A percentile compares a stretch with the other conserved stretches of the same genome.
Conservation (phyloP, 352 stramenopile species). For the Phytopythium boreale region DNA sequence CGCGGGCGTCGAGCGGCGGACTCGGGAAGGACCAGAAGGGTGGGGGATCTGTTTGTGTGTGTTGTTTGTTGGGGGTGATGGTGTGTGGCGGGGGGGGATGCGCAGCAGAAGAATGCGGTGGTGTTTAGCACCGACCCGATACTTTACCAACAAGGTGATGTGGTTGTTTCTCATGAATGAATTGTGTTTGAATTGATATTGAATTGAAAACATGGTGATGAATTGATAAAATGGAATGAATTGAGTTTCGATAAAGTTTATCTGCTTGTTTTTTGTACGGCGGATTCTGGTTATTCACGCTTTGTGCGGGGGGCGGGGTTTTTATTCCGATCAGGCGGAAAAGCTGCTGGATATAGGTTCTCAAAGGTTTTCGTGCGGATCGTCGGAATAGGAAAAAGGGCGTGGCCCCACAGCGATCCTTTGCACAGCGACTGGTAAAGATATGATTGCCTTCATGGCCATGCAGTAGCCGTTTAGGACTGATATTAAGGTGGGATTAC, state of each 20-base stretch:
- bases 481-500: no score
- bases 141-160: background rate
- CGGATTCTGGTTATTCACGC: background rate
- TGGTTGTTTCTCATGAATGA: background rate
- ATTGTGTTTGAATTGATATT: constrained; percentile 1
- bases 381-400: constrained; percentile 1
- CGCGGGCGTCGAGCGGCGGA: background rate
- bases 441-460: background rate
- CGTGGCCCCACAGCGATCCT: no score
- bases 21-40: background rate
- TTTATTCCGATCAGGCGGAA: background rate
- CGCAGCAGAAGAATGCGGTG: constrained; percentile 8
- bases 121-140: background rate
- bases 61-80: background rate
- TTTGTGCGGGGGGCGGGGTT: background rate
- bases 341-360: background rate
- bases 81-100: background rate
- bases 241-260: background rate
- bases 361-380: background rate
- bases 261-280: background rate
- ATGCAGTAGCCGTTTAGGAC: no score
- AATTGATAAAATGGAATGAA: background rate
- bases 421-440: background rate
- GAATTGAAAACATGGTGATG: background rate
- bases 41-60: background rate